Percentiles rank a stretch among this genome's conserved stretches.
These are phyloP conservation scores for Emergomyces orientalis DNA, from an alignment of 2,329 filamentous ascomycete species.

Conservation along the genomic window DNA sequence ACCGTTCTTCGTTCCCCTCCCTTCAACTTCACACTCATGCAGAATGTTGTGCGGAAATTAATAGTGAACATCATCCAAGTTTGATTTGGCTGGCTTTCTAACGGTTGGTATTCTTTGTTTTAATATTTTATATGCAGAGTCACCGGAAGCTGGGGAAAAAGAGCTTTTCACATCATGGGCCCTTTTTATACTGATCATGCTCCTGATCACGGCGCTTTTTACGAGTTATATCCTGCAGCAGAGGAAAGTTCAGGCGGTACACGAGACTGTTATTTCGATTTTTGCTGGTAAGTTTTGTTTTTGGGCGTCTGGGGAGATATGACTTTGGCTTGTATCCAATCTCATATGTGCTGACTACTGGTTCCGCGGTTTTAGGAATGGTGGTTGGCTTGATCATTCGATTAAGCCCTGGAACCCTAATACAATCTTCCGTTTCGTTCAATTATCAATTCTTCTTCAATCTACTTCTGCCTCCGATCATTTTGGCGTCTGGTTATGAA, in stretches of 20 bases:
- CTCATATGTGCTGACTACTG: background rate
- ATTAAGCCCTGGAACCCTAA: slow-evolving; percentile 68
- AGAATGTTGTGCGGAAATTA: background rate
- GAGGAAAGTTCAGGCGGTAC: slow-evolving; percentile 92
- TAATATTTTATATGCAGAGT: slow-evolving; percentile 38
- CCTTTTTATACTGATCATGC: slow-evolving; percentile 88
- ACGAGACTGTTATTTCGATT: slow-evolving; percentile 97
- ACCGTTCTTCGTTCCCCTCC: background rate
- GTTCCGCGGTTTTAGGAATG: slow-evolving; percentile 57
- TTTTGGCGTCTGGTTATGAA: slow-evolving; percentile 93
- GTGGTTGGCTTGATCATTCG: slow-evolving; percentile 83
- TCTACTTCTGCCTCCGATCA: slow-evolving; percentile 93
- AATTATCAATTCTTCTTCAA: slow-evolving; percentile 99
- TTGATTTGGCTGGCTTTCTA: slow-evolving; percentile 12
- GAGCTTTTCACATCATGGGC: slow-evolving; percentile 96
- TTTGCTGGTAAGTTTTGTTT: slow-evolving; percentile 61
- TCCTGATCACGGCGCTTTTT: slow-evolving; percentile 89
- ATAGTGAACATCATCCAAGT: background rate
- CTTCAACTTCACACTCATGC: background rate
- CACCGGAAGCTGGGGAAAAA: slow-evolving; percentile 75
- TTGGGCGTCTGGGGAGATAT: background rate
- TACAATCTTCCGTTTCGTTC: slow-evolving; percentile 87
- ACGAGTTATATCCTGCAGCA: slow-evolving; percentile 95
- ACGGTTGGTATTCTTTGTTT: slow-evolving; percentile 11
- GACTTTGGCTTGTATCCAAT: background rate